Conservation (phyloP, 768 basidiomycete species). For the Pisolithus marmoratus region DNA sequence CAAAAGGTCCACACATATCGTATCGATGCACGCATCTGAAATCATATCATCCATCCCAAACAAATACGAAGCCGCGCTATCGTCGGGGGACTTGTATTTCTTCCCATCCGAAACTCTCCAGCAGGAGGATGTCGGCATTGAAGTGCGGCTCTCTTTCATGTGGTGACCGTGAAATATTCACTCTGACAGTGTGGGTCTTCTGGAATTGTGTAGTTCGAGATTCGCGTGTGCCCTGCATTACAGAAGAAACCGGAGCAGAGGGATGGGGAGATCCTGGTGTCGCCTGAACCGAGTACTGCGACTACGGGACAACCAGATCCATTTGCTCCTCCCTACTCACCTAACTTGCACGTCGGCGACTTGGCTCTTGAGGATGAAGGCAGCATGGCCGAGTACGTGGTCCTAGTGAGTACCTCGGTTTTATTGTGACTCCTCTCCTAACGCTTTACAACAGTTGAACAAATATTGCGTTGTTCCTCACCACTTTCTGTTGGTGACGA, state of each 20-base stretch:
- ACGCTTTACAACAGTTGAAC: slow-evolving; percentile 52
- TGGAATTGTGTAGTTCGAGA: slow-evolving; percentile 59
- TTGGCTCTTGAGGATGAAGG: slow-evolving; percentile 50
- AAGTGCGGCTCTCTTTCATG: slow-evolving; percentile 39
- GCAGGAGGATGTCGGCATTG: slow-evolving; percentile 54
- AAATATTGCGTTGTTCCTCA: slow-evolving; percentile 80
- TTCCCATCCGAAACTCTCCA: slow-evolving; percentile 68
- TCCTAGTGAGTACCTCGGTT: slow-evolving; percentile 49
- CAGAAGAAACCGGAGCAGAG: slow-evolving; percentile 66
- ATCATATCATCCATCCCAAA: slow-evolving; percentile 51
- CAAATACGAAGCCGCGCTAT: slow-evolving; percentile 52
- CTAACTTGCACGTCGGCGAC: slow-evolving; percentile 71
- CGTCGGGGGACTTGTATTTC: slow-evolving; percentile 65
- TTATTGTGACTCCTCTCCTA: slow-evolving; percentile 1
- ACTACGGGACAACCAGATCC: slow-evolving; percentile 46
- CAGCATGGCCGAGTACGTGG: slow-evolving; percentile 51
- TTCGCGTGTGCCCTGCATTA: slow-evolving; percentile 80
- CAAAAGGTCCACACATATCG: neutral
- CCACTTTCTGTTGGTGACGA: slow-evolving; percentile 85
- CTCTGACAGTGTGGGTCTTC: neutral
- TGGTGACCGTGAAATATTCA: slow-evolving; percentile 4
- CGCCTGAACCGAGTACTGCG: slow-evolving; percentile 15
- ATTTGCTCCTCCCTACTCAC: slow-evolving; percentile 82
- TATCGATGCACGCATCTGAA: slow-evolving; percentile 27
- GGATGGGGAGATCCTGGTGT: slow-evolving; percentile 28